Evolutionary conservation across 1,139 yeast genomes (phyloP).

Genomic region (Nakaseomyces uthaithaninus): DNA sequence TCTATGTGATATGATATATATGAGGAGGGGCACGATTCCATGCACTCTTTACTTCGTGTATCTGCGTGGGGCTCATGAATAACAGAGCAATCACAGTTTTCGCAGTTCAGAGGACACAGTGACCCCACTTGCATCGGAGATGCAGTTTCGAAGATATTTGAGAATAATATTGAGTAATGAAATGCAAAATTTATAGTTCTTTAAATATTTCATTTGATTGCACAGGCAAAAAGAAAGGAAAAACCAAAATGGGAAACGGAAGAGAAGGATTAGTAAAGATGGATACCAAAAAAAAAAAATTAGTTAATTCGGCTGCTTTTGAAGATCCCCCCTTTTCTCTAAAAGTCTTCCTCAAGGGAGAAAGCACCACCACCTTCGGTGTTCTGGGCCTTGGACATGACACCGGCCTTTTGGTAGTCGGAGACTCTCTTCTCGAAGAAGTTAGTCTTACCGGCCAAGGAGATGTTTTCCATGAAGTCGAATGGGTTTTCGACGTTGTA

Average conservation of each 20-base stretch:
- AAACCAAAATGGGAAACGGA: background rate
- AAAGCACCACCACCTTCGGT: slow-evolving; percentile 40
- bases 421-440: slow-evolving; percentile 98
- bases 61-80: too few relatives aligned
- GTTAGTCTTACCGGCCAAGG: slow-evolving; percentile 96
- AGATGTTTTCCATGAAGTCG: slow-evolving; percentile 98
- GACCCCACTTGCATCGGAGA: too few relatives aligned
- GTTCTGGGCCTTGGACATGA: slow-evolving; percentile 58
- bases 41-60: too few relatives aligned
- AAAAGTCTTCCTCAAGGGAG: slow-evolving; percentile 46
- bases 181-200: background rate
- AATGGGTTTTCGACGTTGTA: slow-evolving; percentile 90
- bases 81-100: too few relatives aligned
- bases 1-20: too few relatives aligned
- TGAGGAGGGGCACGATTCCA: too few relatives aligned
- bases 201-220: too few relatives aligned
- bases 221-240: too few relatives aligned
- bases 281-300: slow-evolving; percentile 32
- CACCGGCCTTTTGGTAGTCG: slow-evolving; percentile 98
- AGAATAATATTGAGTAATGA: too few relatives aligned
- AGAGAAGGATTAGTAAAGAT: background rate
- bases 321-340: slow-evolving; percentile 12
- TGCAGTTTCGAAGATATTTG: too few relatives aligned
- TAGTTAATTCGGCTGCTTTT: background rate
- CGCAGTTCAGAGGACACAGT: too few relatives aligned